Conservation (phyloP, 2,329 filamentous ascomycete genomes). For the Beauveria sp. region DNA sequence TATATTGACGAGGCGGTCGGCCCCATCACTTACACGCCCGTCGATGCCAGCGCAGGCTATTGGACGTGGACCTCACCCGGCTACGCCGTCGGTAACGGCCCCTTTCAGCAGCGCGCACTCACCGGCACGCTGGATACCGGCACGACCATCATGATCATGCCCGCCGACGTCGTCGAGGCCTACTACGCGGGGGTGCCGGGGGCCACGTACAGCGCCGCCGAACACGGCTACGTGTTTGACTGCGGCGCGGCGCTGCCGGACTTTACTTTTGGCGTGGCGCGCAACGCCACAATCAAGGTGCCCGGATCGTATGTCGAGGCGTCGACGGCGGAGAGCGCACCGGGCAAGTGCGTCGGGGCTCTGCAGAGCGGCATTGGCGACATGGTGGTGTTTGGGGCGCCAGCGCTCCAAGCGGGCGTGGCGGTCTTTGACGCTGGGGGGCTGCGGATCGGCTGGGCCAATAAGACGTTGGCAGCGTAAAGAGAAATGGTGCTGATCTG, state of each 20-base stretch:
- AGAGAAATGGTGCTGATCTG: neutral
- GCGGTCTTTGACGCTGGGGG: conserved; percentile 5
- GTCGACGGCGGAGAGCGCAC: neutral
- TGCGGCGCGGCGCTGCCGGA: conserved; percentile 33
- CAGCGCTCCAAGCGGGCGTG: conserved; percentile 2
- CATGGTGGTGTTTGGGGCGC: conserved; percentile 8
- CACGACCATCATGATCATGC: conserved; percentile 54
- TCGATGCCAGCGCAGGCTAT: conserved; percentile 55
- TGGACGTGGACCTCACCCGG: conserved; percentile 38
- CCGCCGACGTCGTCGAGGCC: conserved; percentile 38
- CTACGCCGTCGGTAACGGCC: conserved; percentile 16
- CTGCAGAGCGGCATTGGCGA: neutral
- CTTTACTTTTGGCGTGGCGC: conserved; percentile 41
- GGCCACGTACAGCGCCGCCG: neutral
- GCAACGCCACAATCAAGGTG: conserved; percentile 23
- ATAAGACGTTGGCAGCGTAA: conserved; percentile 4
- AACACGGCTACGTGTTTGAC: conserved; percentile 29
- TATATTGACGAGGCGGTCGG: conserved; percentile 55
- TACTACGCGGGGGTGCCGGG: conserved; percentile 32
- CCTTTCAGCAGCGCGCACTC: conserved; percentile 29
- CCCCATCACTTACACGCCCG: conserved; percentile 50
- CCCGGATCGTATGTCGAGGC: neutral
- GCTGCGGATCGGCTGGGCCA: conserved; percentile 5
- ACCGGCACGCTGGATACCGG: conserved; percentile 49
- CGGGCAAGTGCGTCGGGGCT: neutral